Evolutionary conservation across 768 basidiomycete species (phyloP), one percentile per base, ranked within the genome.

Genomic region (Kwoniella sp.): DNA sequence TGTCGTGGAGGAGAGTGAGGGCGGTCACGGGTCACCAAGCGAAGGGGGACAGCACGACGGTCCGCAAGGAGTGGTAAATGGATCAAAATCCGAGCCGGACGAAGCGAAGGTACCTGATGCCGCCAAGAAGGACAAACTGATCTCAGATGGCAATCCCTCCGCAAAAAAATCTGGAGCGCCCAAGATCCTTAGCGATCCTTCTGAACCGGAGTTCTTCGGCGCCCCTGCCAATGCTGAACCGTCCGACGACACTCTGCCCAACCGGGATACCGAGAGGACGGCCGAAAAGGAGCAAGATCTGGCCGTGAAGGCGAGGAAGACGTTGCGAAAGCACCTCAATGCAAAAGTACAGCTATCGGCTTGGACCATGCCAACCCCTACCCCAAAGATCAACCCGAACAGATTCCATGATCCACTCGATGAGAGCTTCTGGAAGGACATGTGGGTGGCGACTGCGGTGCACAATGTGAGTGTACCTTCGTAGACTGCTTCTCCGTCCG

Each of bases 401-500:
- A 87, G 86, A 31, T 93, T 99, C 68, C 89, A 90, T 64, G 95
- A 99, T 79, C 95, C 95, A 13, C 84, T 98, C 41, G 86, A 84
- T 69, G 92, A 94, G 65, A 82, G 80, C 51, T 98, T 98, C 78
- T 97, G 92, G 92, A 90, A 89, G 74, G 85, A 90, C 66, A 85
- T 90, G 38, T 99, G 96, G 95, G 84, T 89, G 1, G 87, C 91
- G 15, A 88, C 87, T 55, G 93, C 95, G 0, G 86, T 86, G 23
- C 89, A 93, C 72, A 99, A 98, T 79, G 93, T 94, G 58, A 67
- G 90, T 83, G 31, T 20, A 26, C 48, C 28, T 37, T 15, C 13
- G 20, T 31, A 15, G 31, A 29, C 23, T 38, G 7, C 13, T 5
- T 34, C 34, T 5, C 13, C 34, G 34, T 34, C 5, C 13, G 34